Evolutionary conservation across 1,284 basidiomycete genomes (phyloP).

Genomic region (Ceratobasidium sp.): DNA sequence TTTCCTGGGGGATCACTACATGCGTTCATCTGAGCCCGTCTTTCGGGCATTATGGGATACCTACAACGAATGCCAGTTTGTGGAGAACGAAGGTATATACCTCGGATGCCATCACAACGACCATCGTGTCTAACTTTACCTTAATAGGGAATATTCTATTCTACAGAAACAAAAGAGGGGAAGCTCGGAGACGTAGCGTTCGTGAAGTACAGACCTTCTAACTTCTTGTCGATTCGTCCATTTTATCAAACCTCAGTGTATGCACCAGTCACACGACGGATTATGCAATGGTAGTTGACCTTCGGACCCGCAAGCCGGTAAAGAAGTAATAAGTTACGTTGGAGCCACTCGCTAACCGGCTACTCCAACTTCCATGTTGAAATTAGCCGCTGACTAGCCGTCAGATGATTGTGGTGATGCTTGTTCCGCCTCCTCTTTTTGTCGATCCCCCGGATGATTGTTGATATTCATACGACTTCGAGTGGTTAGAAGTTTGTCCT

Average conservation of each 20-base stretch:
- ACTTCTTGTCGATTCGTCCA: neutral
- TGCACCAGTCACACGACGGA: neutral
- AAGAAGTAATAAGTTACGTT: conserved; percentile 3
- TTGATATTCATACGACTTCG: neutral
- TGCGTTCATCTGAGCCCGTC: conserved; percentile 38
- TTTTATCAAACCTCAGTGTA: neutral
- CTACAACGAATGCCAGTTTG: conserved; percentile 41
- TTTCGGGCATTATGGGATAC: conserved; percentile 41
- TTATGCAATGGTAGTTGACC: neutral
- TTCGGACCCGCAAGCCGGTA: neutral
- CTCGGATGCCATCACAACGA: neutral
- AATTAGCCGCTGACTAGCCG: neutral
- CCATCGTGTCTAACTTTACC: neutral
- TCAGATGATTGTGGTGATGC: conserved; percentile 1
- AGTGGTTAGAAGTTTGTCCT: neutral
- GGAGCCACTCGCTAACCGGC: neutral
- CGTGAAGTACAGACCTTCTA: neutral
- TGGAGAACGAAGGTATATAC: conserved; percentile 35
- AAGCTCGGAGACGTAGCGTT: neutral
- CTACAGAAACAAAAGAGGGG: conserved; percentile 38
- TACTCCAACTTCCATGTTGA: conserved; percentile 9
- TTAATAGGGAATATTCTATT: conserved; percentile 28
- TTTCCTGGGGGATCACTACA: conserved; percentile 43
- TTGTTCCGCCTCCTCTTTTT: neutral
- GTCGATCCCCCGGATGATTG: neutral